Evolutionary conservation across 768 basidiomycete species (phyloP), one percentile per base, ranked within the genome.

Genomic region (Chalciporus chontae): DNA sequence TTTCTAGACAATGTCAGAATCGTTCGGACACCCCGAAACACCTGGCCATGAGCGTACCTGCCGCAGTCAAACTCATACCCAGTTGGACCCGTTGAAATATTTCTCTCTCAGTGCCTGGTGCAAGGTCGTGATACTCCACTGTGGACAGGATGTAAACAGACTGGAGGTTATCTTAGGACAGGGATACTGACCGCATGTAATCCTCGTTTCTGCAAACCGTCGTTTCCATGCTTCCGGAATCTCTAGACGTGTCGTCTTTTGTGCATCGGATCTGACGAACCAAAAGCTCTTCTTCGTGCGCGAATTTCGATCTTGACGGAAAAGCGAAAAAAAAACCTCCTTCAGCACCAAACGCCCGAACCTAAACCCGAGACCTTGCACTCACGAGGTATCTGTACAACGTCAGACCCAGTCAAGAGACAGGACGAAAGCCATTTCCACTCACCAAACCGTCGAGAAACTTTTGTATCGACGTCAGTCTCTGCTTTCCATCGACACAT

Each of bases 21-120:
- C 24, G 37, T 5, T 18, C 17, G 9, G 1, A 19, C 17, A 8
- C 18, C 40, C 14, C 11, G 6, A 0, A n/a, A 27, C 2, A 17
- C 11, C 13, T 8, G 27, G 11, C 18, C 21, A 29, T 14, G 15
- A 45, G 21, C 50, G 31, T 58, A 85, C 88, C 87, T 62, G 88
- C 85, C 18, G 83, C 77, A 8, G 85, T 84, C 41, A 93, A 72
- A 14, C 80, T 72, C 71, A 89, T 81, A 47, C 90, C 90, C 36
- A 92, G 66, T 57, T 93, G 90, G 14, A 93, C 90, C 23, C 90
- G 75, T 57, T 88, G 85, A 60, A 89, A 90, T 18, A 91, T 83
- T 46, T 92, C 90, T 43, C 89, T 79, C 64, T 92, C 88, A 4
- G 74, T 69, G 5, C 73, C 71, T 11, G 78, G 72, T 2, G 74